These are phyloP conservation scores for Papilionanthe hybrid DNA, from an alignment of 116 monocot genomes.

Conservation along the genomic window DNA sequence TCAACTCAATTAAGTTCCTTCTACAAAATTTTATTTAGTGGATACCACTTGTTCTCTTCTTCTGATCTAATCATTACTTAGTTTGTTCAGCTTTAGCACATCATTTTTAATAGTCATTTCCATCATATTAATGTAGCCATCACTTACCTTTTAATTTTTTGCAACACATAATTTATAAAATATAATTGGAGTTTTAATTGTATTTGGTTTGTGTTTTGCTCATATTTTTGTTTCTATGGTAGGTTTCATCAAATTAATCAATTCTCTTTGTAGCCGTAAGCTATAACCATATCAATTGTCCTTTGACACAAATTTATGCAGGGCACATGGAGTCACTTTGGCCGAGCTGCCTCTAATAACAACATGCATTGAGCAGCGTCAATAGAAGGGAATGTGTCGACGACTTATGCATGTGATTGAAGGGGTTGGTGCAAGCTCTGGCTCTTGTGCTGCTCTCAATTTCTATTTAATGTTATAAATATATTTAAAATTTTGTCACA, in stretches of 20 bases:
- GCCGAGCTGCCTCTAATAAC: constrained; percentile 90
- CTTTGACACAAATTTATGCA: constrained; percentile 15
- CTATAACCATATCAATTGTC: not conserved
- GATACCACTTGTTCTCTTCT: not conserved
- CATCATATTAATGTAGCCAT: not conserved
- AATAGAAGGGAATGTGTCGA: constrained; percentile 90
- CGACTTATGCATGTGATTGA: constrained; percentile 62
- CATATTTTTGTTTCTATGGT: too few species aligned
- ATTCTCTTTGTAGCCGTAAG: not conserved
- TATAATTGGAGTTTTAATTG: not conserved
- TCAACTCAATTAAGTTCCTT: not conserved
- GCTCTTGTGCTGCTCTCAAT: not conserved
- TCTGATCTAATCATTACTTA: not conserved
- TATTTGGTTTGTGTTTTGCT: not conserved
- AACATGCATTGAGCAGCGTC: constrained; percentile 60
- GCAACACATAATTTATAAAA: not conserved
- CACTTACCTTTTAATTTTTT: not conserved
- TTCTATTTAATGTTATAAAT: not conserved
- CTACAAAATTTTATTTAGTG: not conserved
- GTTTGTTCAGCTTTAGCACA: not conserved
- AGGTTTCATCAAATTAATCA: not conserved
- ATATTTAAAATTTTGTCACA: not conserved
- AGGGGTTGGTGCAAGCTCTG: constrained; percentile 38
- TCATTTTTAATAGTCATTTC: not conserved
- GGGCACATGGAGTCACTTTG: constrained; percentile 64